Evolutionary conservation across 2,329 filamentous ascomycete genomes (phyloP), one percentile per base, ranked within the genome.

Genomic region (Cladosporium halotolerans): DNA sequence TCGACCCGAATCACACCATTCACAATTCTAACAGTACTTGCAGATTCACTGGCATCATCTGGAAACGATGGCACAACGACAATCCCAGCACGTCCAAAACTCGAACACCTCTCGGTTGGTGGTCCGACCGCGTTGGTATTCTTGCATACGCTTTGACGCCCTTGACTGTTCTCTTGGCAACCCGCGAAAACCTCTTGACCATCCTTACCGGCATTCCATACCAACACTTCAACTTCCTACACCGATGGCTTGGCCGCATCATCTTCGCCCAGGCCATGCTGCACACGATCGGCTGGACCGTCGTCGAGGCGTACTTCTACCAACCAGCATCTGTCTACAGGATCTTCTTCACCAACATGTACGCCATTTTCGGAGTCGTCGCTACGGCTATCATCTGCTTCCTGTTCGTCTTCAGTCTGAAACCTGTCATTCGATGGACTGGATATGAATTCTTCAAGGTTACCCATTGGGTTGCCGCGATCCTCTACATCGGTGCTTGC

Each of bases 391-490:
- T 89, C 4, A 68, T 89, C 0, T 74, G 80, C 0, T 67, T 86
- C 11, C 68, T 89, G 1, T 79, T 83, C 54, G 63, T 82, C 4
- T 72, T 86, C 49, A 84, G 82, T 55, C 77, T 78, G 0, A 73
- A 75, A 10, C 76, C 74, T 65, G 83, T 76, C 1, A 85, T 89
- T 54, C 76, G 78, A 8, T 68, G 78, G 45, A 88, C 84, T 0
- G 87, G 87, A 2, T 89, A 91, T 67, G 87, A 90, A 62, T 83
- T 86, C 69, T 90, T 90, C 74, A 79, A 85, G 56, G 89, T 88
- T 65, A 72, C 79, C 0, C 86, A 90, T 65, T 88, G 88, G 60
- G 73, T 89, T 10, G 73, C 89, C 2, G 87, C 86, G 9, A 81
- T 86, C 72, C 67, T 89, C 4, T 91, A 88, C 67, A 79, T 90